Evolutionary conservation across 495 filamentous ascomycete species (phyloP), one percentile per base, ranked within the genome.

Genomic region (Penicillium bialowiezense): DNA sequence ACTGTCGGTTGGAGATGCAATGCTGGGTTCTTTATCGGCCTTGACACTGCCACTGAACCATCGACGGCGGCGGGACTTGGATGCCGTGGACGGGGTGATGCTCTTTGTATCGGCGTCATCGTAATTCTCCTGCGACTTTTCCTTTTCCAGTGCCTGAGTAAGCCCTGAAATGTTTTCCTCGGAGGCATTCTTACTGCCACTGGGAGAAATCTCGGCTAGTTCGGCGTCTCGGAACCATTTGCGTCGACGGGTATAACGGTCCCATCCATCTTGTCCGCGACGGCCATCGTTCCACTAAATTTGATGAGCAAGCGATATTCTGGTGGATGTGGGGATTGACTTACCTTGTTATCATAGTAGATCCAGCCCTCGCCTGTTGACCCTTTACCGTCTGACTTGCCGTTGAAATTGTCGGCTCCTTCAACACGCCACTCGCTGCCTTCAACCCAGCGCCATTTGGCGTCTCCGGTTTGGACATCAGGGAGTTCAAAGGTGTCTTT

Each of bases 201-300:
- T 67, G 9, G 65, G 68, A 19, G 79, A 68, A 17, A 82, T 69
- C 54, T 99, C 95, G 29, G 96, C 87, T 15, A 99, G 81, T 66
- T 99, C 95, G 20, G 95, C 93, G 58, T 96, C 93, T 23, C 95
- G 85, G 60, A 86, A 90, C 93, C 93, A 99, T 66, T 97, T 99
- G 43, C 93, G 75, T 9, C 93, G 82, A 20, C 93, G 81, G 0
- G 93, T 99, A 70, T 96, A 99, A 24, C 90, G 82, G 20, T 90
- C 89, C 95, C 95, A 99, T 33, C 91, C 88, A 53, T 97, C 93
- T 61, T 85, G 83, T 7, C 87, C 91, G 36, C 91, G 81, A 13
- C 88, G 86, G 21, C 91, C 91, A 58, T 95, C 90, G 62, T 89
- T 85, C 93, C 93, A 98, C 89, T 96, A 20, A 1, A 18, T 1